Conservation (phyloP, 2,329 filamentous ascomycete genomes). For the Pseudocercospora vitis region DNA sequence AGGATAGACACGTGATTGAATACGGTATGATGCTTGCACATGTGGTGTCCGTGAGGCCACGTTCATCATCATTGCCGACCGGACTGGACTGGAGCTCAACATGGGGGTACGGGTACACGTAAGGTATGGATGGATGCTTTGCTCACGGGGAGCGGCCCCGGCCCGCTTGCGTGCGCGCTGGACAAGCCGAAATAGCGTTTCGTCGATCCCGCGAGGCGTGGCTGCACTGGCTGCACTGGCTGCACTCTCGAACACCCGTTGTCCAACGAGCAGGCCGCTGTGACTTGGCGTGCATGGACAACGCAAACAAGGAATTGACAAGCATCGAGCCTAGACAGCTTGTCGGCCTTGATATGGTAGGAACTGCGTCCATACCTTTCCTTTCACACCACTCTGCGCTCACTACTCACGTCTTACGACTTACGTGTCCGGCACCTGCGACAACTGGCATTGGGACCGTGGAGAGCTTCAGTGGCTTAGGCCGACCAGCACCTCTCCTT, state of each 20-base stretch:
- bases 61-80: background rate
- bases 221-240: no score
- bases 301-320: slow-evolving; percentile 7
- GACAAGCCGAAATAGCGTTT: background rate
- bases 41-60: background rate
- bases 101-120: background rate
- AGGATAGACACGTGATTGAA: background rate
- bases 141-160: background rate
- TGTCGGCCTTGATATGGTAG: background rate
- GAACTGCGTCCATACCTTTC: background rate
- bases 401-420: background rate
- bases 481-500: background rate
- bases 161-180: background rate
- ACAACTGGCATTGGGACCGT: background rate
- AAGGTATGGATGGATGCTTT: background rate
- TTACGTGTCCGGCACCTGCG: background rate
- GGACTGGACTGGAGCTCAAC: background rate
- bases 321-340: background rate
- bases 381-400: background rate
- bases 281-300: slow-evolving; percentile 1
- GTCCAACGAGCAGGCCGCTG: background rate
- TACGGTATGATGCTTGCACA: background rate
- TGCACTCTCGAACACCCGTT: slow-evolving; percentile 3
- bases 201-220: background rate
- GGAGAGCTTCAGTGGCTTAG: background rate